Base-by-base conservation (phyloP, 202 grass and related monocot genomes). In the Sporobolus alterniflorus region DNA sequence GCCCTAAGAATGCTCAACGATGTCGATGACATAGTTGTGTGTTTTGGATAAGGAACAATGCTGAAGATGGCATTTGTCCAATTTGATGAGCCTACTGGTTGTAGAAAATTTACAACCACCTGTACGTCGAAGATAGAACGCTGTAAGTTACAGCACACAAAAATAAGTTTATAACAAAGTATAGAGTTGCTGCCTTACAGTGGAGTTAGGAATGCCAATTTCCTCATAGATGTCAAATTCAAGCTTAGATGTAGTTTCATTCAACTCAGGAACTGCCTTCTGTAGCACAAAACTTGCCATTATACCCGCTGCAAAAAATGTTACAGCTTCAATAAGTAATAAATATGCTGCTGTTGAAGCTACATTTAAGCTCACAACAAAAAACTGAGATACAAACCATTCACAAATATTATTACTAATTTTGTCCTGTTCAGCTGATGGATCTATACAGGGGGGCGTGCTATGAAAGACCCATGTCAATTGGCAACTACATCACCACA, bases 201-300 rank as follows among this genome's bases (percentile, higher is more conserved):
- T 89, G 56, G 88, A 85, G 84, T 92, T 90, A 52, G 92, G 90
- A 33, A 90, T 89, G 81, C 95, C 92, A 77, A 94, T 84, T 89
- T 97, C 95, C 71, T 80, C 90, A 64, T 89, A 97, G 43, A 97
- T 97, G 69, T 97, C 95, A 44, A 90, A 90, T 86, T 94, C 92
- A 85, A 97, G 90, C 85, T 86, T 94, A 64, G 74, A 78, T 55
- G 57, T 79, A 83, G 82, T 94, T 89, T 73, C 80, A 85, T 64
- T 89, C 78, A 97, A 69, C 80, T 89, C 69, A 18, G 78, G 48
- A 64, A 89, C 80, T 51, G 90, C 85, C 88, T 88, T 97, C 31
- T 81, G 85, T 70, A 97, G 86, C 76, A 88, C 81, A 81, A 94
- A 97, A 69, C 90, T 92, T 49, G 95, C 95, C 42, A 93, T 67